These are phyloP conservation scores for Akebia trifoliata DNA, from an alignment of 164 flowering plant species.

Conservation along the genomic window DNA sequence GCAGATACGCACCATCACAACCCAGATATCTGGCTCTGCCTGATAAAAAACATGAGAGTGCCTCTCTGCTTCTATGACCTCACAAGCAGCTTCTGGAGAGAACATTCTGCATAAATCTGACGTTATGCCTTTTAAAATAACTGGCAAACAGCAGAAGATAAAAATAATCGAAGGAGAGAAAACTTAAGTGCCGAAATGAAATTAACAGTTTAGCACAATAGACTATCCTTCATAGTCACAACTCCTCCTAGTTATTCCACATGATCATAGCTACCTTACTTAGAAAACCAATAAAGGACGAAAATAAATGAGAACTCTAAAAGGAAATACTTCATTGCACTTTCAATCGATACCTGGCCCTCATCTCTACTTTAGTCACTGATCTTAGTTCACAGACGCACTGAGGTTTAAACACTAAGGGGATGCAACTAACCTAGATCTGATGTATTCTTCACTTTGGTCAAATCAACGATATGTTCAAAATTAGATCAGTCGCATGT, in stretches of 20 bases:
- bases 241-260: neutral
- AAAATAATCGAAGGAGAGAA: neutral
- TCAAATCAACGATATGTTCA: neutral
- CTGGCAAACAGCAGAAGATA: slow-evolving; percentile 2
- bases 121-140: slow-evolving; percentile 15
- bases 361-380: neutral
- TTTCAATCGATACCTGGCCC: neutral
- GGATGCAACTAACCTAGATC: neutral
- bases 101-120: slow-evolving; percentile 61
- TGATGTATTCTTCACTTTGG: neutral
- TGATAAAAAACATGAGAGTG: slow-evolving; percentile 86
- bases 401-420: neutral
- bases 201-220: neutral
- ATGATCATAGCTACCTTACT: neutral
- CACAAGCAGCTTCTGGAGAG: slow-evolving; percentile 95
- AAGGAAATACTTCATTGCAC: neutral
- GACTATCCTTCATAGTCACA: neutral
- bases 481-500: too few species aligned
- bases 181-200: neutral
- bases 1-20: slow-evolving; percentile 71
- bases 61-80: slow-evolving; percentile 89
- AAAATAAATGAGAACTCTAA: neutral
- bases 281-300: neutral
- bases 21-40: slow-evolving; percentile 96
- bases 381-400: neutral